Conservation (phyloP, 1,139 yeast species). For the Suhomyces panamericanus region DNA sequence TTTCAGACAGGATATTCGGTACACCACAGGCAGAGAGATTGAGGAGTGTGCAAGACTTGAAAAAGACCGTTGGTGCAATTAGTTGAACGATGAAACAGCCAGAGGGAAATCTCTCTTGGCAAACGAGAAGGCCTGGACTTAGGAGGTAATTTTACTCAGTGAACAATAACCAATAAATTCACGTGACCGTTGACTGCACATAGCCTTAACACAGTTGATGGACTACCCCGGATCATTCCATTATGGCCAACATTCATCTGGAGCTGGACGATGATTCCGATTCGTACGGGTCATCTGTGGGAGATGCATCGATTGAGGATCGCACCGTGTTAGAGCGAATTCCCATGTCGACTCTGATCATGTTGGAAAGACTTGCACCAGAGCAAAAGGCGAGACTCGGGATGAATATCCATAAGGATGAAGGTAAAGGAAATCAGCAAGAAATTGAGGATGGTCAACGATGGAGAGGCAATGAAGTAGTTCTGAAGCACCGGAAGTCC, state of each 20-base stretch:
- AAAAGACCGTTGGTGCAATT: background rate
- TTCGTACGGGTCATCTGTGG: constrained; percentile 4
- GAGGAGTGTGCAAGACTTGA: background rate
- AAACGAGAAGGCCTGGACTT: background rate
- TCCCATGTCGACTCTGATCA: constrained; percentile 28
- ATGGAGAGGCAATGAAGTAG: background rate
- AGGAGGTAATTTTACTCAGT: background rate
- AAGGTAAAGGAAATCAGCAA: background rate
- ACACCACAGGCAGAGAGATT: background rate
- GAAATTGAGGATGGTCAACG: background rate
- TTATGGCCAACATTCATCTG: constrained; percentile 3
- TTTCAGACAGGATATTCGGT: background rate
- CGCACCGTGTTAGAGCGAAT: constrained; percentile 16
- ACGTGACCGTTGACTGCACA: background rate
- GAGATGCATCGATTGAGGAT: constrained; percentile 7
- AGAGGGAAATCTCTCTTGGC: background rate
- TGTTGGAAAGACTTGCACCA: constrained; percentile 21
- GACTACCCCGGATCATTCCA: background rate
- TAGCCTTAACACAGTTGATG: background rate
- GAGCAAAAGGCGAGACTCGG: constrained; percentile 16
- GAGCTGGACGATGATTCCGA: constrained; percentile 11
- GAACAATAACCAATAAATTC: background rate
- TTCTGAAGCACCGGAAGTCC: no score
- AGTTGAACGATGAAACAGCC: background rate
- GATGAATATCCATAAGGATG: constrained; percentile 10